Evolutionary conservation across 306 rosid genomes (phyloP).

Genomic region (Lablab purpureus): DNA sequence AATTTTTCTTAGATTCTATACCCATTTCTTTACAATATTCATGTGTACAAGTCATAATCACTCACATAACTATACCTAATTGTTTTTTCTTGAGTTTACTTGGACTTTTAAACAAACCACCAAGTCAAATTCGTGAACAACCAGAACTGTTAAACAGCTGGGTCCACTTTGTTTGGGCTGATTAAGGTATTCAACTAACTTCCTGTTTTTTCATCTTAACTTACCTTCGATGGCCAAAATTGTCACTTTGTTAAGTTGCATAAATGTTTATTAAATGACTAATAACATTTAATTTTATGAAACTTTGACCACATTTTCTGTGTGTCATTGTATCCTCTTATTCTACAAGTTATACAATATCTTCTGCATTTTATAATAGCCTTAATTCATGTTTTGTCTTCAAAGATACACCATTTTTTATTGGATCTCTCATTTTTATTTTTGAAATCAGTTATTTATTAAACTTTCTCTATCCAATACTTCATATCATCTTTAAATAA

Average conservation of each 20-base stretch:
- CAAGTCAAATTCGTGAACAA: slow-evolving; percentile 22
- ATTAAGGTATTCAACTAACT: neutral
- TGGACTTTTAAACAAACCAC: neutral
- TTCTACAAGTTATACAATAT: neutral
- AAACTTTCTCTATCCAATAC: neutral
- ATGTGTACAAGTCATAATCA: neutral
- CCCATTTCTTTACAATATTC: slow-evolving; percentile 11
- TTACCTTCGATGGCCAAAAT: too few relatives aligned
- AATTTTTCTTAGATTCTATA: slow-evolving; percentile 16
- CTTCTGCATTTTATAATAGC: neutral
- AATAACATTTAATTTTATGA: neutral
- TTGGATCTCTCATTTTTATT: too few relatives aligned
- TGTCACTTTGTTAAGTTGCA: neutral
- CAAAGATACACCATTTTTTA: too few relatives aligned
- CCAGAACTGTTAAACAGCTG: neutral
- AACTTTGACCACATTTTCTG: neutral
- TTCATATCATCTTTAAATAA: too few relatives aligned
- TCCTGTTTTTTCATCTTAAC: neutral
- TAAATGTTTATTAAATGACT: neutral
- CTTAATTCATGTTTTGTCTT: neutral
- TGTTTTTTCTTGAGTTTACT: neutral
- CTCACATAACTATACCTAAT: neutral
- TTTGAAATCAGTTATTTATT: neutral
- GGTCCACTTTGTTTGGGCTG: neutral
- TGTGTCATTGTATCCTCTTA: neutral